Evolutionary conservation across 306 rosid species (phyloP).

Genomic region (Sesbania bispinosa): DNA sequence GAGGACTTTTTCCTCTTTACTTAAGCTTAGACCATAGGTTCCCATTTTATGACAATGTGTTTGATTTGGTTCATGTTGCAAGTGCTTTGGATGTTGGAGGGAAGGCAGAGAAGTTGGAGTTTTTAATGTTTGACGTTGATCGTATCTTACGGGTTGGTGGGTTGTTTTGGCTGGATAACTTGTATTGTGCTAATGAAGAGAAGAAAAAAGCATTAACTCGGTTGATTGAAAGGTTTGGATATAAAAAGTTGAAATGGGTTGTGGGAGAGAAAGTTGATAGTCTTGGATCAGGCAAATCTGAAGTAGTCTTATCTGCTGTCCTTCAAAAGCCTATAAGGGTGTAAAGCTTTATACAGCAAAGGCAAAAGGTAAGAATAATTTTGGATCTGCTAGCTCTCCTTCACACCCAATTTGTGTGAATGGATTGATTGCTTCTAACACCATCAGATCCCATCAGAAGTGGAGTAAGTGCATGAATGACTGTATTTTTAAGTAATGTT

Average conservation of each 20-base stretch:
- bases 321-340: constrained; percentile 82
- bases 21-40: constrained; percentile 81
- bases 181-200: constrained; percentile 63
- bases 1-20: constrained; percentile 84
- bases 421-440: constrained; percentile 33
- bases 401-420: constrained; percentile 20
- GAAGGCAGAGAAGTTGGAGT: constrained; percentile 68
- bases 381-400: constrained; percentile 27
- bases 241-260: constrained; percentile 88
- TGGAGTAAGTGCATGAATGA: constrained; percentile 39
- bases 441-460: constrained; percentile 30
- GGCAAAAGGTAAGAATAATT: constrained; percentile 19
- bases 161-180: constrained; percentile 90
- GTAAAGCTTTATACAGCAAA: constrained; percentile 34
- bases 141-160: constrained; percentile 75
- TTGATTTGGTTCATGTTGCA: constrained; percentile 69
- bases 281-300: constrained; percentile 51
- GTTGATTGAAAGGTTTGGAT: constrained; percentile 85
- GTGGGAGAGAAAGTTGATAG: constrained; percentile 64
- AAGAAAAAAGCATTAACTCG: constrained; percentile 66
- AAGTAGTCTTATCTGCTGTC: constrained; percentile 70
- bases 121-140: constrained; percentile 83
- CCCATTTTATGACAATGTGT: constrained; percentile 86
- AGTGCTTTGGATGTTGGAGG: constrained; percentile 67
- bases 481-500: constrained; percentile 25